These are phyloP conservation scores for Hymenoscyphus fructigenus DNA, from an alignment of 2,329 filamentous ascomycete species.

Conservation along the genomic window DNA sequence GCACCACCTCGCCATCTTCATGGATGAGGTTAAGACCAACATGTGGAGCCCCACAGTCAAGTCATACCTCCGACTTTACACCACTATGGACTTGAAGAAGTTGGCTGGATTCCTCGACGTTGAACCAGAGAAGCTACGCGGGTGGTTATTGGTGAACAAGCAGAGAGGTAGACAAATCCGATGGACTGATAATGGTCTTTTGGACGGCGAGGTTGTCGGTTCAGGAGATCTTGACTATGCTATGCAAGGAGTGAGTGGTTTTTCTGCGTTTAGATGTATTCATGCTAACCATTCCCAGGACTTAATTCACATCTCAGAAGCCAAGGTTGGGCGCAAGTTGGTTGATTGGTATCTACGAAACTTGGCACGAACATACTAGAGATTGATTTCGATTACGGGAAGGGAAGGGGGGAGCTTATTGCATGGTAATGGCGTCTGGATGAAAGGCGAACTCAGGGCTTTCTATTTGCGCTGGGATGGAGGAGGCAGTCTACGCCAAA, in stretches of 20 bases:
- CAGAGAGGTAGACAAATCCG: conserved; percentile 95
- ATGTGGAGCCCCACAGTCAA: conserved; percentile 97
- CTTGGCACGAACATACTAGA: conserved; percentile 87
- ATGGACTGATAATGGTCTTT: conserved; percentile 84
- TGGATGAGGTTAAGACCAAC: conserved; percentile 99
- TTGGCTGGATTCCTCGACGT: conserved; percentile 96
- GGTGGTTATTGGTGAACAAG: conserved; percentile 96
- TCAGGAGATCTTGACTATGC: conserved; percentile 97
- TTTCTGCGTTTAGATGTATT: conserved; percentile 3
- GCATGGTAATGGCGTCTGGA: conserved; percentile 35
- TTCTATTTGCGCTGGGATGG: conserved; percentile 6
- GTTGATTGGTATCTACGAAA: conserved; percentile 99
- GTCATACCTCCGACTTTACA: conserved; percentile 98
- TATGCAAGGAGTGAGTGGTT: conserved; percentile 76
- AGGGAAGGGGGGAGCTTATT: conserved; percentile 22
- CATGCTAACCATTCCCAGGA: conserved; percentile 55
- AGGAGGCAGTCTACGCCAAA: conserved; percentile 1
- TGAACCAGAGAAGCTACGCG: conserved; percentile 90
- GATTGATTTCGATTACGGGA: conserved; percentile 23
- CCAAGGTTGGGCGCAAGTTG: conserved; percentile 94
- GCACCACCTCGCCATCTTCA: conserved; percentile 96
- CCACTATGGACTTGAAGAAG: conserved; percentile 98
- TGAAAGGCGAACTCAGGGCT: conserved; percentile 25
- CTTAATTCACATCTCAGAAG: conserved; percentile 97
- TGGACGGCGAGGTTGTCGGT: conserved; percentile 91